phyloP scores from a whole-genome alignment of 2,329 filamentous ascomycete species.

The Myotisia sp. region DNA sequence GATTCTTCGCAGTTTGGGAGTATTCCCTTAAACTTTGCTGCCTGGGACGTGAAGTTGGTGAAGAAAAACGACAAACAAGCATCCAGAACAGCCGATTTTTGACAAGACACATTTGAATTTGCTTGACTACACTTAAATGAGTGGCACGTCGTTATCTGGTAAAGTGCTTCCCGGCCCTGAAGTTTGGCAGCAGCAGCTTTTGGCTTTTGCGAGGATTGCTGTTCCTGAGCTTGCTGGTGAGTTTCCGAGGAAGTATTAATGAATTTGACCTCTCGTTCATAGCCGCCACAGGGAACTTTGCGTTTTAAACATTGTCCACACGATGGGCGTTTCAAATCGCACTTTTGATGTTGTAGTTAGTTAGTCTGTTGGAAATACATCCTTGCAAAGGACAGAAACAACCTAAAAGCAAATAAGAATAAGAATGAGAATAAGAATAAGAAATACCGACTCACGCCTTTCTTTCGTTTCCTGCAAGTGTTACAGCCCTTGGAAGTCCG shows the following conservation, averaged over 20 bases:
- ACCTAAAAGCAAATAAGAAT: not conserved
- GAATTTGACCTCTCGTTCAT: slow-evolving; percentile 3
- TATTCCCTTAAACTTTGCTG: not conserved
- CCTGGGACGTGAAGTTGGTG: not conserved
- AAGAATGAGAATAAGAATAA: too few relatives aligned
- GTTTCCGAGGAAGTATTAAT: not conserved
- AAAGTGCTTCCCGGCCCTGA: not conserved
- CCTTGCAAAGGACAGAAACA: not conserved
- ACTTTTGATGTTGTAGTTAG: too few relatives aligned
- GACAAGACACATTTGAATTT: too few relatives aligned
- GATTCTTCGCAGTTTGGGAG: not conserved
- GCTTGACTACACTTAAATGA: not conserved
- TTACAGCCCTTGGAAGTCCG: slow-evolving; percentile 3
- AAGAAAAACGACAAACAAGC: slow-evolving; percentile 1
- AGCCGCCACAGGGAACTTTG: slow-evolving; percentile 1
- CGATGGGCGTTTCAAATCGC: slow-evolving; percentile 4
- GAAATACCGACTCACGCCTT: slow-evolving; percentile 2
- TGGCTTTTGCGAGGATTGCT: not conserved
- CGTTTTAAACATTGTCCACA: slow-evolving; percentile 5
- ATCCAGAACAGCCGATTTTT: not conserved
- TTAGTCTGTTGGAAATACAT: too few relatives aligned
- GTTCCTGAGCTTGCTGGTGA: not conserved
- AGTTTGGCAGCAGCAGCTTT: not conserved
- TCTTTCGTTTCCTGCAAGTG: slow-evolving; percentile 6
- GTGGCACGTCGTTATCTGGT: too few relatives aligned